Conservation (phyloP, 1,284 basidiomycete genomes). For the Fistulinella cinereoalba region DNA sequence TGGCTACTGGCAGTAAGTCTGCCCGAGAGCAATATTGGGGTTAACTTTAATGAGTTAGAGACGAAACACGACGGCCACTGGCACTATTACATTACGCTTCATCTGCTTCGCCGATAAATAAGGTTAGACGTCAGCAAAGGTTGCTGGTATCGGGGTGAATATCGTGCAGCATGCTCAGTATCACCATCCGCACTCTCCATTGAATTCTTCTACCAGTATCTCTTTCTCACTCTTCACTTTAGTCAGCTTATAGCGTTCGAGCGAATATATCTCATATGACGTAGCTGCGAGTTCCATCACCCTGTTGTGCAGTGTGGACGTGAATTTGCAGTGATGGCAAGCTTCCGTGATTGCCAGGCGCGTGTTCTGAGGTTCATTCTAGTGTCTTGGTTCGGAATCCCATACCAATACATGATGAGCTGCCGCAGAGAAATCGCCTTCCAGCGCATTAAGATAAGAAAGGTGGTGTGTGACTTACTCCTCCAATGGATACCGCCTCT, state of each 20-base stretch:
- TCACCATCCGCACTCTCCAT: constrained; percentile 74
- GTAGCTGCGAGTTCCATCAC: constrained; percentile 79
- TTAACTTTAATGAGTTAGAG: too few species aligned
- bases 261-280: constrained; percentile 76
- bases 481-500: constrained; percentile 85
- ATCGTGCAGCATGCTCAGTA: too few species aligned
- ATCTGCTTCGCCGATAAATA: too few species aligned
- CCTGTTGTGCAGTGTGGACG: constrained; percentile 75
- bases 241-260: constrained; percentile 71
- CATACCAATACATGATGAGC: constrained; percentile 89
- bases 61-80: too few species aligned
- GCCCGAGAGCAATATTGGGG: too few species aligned
- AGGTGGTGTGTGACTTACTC: constrained; percentile 44
- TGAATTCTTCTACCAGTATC: constrained; percentile 58
- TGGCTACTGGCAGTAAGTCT: too few species aligned
- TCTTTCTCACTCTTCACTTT: constrained; percentile 59
- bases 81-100: too few species aligned
- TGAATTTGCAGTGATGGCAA: constrained; percentile 77
- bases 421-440: constrained; percentile 26
- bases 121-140: too few species aligned
- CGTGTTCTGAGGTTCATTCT: constrained; percentile 92
- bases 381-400: constrained; percentile 70
- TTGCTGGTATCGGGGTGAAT: too few species aligned
- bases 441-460: constrained; percentile 4
- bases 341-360: constrained; percentile 86